Evolutionary conservation across 108 stramenopile species (phyloP), one percentile per base, ranked within the genome.

Genomic region (Seminavis robusta): DNA sequence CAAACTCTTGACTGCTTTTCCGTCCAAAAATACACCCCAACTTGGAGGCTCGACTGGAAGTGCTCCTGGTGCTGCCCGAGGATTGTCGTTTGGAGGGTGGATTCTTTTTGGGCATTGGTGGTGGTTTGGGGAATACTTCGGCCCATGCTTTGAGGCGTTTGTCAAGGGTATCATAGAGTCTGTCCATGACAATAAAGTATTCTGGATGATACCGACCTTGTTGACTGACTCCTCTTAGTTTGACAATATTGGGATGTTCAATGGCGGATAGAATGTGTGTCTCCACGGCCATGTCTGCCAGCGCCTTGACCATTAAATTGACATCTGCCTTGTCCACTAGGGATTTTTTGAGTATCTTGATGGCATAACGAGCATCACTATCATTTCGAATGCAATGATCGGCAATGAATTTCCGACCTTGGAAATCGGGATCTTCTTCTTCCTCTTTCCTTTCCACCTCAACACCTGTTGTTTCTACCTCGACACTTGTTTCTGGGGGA

Each of bases 221-320:
- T 7, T 17, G 24, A 9, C 50, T 62, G 23, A 71, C 30, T 0
- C 60, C 83, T 25, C 83, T 47, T 63, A 80, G 61, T 38, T 75
- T 84, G 67, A 84, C 71, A 45, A 84, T 84, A 34, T 64, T 77
- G 49, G 83, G 83, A 59, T 84, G 83, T 19, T 73, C 63, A 9
- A 77, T 57, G 40, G 56, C 55, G n/a, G 67, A 60, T 24, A 84
- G 56, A 20, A 80, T 57, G 16, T 68, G 69, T 7, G 83, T 77
- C 63, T 84, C 83, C 13, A 69, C 61, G 4, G 69, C 65, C 71
- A 78, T 77, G 44, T 84, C 83, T 17, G 72, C 51, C 20, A 72
- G 52, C 5, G 67, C 83, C 38, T 73, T 62, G 15, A 70, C 43
- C n/a, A n/a, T n/a, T n/a, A n/a, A n/a, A n/a, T 51, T 21, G 41